phyloP scores from a whole-genome alignment of 352 stramenopile genomes.

The Peronosclerospora sorghi region DNA sequence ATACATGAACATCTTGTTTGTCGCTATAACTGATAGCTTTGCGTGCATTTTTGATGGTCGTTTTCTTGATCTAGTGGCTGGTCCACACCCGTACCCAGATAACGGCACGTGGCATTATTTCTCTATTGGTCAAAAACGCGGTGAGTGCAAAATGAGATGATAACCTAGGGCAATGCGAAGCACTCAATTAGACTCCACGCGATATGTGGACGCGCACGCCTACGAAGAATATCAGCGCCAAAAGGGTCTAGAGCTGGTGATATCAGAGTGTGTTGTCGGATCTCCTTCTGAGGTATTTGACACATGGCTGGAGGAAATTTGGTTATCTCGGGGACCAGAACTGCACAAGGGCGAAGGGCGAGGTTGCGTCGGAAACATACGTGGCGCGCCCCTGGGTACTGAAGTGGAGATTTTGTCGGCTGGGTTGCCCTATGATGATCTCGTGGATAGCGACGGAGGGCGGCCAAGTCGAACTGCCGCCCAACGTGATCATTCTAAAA shows the following conservation, averaged over 20 bases:
- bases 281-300: conserved; percentile 47
- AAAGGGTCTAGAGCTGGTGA: conserved; percentile 49
- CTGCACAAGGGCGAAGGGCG: conserved; percentile 37
- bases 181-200: conserved; percentile 18
- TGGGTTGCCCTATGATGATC: conserved; percentile 20
- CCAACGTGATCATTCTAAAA: conserved; percentile 18
- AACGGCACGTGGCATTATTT: no score
- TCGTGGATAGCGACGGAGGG: conserved; percentile 17
- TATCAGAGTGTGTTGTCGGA: conserved; percentile 39
- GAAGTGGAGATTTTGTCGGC: conserved; percentile 57
- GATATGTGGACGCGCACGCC: conserved; percentile 24
- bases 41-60: no score
- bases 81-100: no score
- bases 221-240: conserved; percentile 37
- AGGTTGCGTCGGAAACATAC: conserved; percentile 45
- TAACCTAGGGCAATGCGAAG: conserved; percentile 6
- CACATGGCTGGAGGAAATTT: conserved; percentile 46
- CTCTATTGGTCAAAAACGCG: no score
- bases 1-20: no score
- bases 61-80: no score
- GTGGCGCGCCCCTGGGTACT: conserved; percentile 33
- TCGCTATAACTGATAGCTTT: no score
- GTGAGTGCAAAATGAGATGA: not conserved
- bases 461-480: conserved; percentile 16
- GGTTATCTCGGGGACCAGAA: conserved; percentile 25